These are phyloP conservation scores for Dioscorea zingiberensis DNA, from an alignment of 106 monocot species.

Conservation along the genomic window DNA sequence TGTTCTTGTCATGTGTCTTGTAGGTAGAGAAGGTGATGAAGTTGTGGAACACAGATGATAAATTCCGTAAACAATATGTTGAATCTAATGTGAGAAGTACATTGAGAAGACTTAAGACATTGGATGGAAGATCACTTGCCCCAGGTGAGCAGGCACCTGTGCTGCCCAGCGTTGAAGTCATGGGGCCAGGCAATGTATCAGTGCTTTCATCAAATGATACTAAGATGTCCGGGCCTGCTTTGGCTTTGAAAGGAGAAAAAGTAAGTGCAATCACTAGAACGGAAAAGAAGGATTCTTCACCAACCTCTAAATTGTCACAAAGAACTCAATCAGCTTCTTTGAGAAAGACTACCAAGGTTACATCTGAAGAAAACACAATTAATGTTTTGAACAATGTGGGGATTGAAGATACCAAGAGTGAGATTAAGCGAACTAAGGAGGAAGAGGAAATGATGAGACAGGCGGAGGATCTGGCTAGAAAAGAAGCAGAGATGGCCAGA, in stretches of 20 bases:
- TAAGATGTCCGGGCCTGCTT: conserved; percentile 1
- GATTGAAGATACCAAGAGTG: neutral
- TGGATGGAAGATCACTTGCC: conserved; percentile 68
- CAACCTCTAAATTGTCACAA: conserved; percentile 1
- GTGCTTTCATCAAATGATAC: conserved; percentile 6
- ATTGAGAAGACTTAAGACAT: conserved; percentile 59
- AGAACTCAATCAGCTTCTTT: conserved; percentile 24
- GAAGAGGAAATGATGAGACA: conserved; percentile 18
- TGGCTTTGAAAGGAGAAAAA: conserved; percentile 6
- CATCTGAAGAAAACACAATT: conserved; percentile 2
- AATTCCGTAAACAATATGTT: conserved; percentile 71
- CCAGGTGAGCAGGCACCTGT: conserved; percentile 52
- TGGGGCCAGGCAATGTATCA: conserved; percentile 2
- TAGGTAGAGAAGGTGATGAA: conserved; percentile 78
- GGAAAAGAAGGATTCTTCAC: neutral
- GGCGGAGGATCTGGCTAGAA: conserved; percentile 22
- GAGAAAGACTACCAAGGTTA: conserved; percentile 5
- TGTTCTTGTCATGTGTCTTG: neutral
- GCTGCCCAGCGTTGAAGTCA: conserved; percentile 7
- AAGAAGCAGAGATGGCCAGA: conserved; percentile 30
- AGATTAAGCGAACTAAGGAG: conserved; percentile 9
- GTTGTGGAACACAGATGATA: conserved; percentile 69
- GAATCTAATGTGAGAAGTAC: conserved; percentile 50
- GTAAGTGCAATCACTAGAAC: neutral
- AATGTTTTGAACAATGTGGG: no score